Base-by-base conservation (phyloP, 2,329 filamentous ascomycete species). In the Cladosporium sp. region DNA sequence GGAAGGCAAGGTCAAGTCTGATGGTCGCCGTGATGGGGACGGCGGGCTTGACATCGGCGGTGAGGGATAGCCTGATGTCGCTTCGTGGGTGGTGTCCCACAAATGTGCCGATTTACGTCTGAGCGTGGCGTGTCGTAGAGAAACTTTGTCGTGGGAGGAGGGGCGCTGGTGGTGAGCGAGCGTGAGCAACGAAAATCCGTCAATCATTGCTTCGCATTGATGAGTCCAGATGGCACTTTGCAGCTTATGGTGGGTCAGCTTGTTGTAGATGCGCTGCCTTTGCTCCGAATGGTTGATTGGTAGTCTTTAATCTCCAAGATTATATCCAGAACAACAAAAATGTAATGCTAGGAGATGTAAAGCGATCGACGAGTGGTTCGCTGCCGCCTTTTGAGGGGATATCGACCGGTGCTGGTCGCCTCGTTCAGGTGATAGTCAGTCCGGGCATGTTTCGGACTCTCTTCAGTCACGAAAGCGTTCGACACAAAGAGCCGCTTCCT, bases 1-100 rank as follows among this genome's bases (percentile, higher is more conserved):
- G 4, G 50, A 55, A 53, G 63, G 63, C 21, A 65, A 53, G 21
- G 63, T 59, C 63, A 65, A 60, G 33, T 65, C 56, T 46, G 63
- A 59, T 60, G 63, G 44, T 59, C 44, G 63, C 33, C 63, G 44
- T 53, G 40, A 57, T 69, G 81, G 79, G 67, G 81, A 82, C 65
- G 80, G 79, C 71, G 80, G 78, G 76, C 79, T 80, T 77, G 81
- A 83, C 81, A 83, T 83, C 75, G 81, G 81, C 75, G 81, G 81
- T 71, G 80, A 83, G 67, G 80, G 81, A 74, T 82, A 83, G 53
- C 57, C 37, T 70, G 73, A 72, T 68, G 33, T 59, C 57, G 52
- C 44, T 62, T 28, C 50, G 29, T 40, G 12, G 31, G 31, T 26
- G 33, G 28, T 29, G 29, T 61, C 49, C 44, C 57, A 50, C 53